A percentile compares a stretch with the other conserved stretches of the same genome.
Evolutionary conservation across 2,329 filamentous ascomycete genomes (phyloP).

Genomic region (Atkinsonella hypoxylon): DNA sequence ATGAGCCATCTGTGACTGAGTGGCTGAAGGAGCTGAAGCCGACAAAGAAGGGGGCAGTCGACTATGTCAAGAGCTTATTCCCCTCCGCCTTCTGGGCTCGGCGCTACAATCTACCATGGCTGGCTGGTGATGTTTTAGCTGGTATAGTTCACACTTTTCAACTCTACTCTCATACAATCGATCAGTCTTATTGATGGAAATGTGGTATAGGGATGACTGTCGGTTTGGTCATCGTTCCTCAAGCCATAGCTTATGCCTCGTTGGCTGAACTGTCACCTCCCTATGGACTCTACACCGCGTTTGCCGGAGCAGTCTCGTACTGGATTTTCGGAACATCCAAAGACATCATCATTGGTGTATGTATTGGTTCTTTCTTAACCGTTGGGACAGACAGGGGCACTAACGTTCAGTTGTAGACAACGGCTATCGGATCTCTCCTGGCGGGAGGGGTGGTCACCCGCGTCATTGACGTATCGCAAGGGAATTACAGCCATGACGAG

Average conservation of each 20-base stretch:
- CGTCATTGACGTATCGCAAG: conserved; percentile 22
- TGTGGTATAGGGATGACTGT: conserved; percentile 21
- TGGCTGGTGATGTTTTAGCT: conserved; percentile 61
- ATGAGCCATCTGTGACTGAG: conserved; percentile 53
- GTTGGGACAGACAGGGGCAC: background rate
- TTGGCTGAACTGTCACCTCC: conserved; percentile 56
- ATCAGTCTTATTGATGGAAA: too few species aligned
- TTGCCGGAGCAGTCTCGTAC: conserved; percentile 68
- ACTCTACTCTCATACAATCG: too few species aligned
- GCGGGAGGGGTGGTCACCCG: conserved; percentile 33
- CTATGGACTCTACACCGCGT: conserved; percentile 71
- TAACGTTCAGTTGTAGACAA: conserved; percentile 33
- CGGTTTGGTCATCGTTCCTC: conserved; percentile 65
- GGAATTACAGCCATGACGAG: conserved; percentile 23
- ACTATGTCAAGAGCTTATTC: conserved; percentile 44
- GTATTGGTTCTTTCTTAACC: conserved; percentile 7
- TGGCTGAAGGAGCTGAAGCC: conserved; percentile 48
- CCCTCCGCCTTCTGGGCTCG: conserved; percentile 58
- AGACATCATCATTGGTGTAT: conserved; percentile 65
- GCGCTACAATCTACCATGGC: conserved; percentile 62
- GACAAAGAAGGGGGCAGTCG: conserved; percentile 26
- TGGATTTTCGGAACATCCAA: conserved; percentile 80
- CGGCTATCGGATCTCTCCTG: conserved; percentile 38
- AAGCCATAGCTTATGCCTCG: conserved; percentile 69
- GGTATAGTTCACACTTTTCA: conserved; percentile 29